phyloP scores from a whole-genome alignment of 1,284 basidiomycete genomes.

The Ustilago cynodontis region DNA sequence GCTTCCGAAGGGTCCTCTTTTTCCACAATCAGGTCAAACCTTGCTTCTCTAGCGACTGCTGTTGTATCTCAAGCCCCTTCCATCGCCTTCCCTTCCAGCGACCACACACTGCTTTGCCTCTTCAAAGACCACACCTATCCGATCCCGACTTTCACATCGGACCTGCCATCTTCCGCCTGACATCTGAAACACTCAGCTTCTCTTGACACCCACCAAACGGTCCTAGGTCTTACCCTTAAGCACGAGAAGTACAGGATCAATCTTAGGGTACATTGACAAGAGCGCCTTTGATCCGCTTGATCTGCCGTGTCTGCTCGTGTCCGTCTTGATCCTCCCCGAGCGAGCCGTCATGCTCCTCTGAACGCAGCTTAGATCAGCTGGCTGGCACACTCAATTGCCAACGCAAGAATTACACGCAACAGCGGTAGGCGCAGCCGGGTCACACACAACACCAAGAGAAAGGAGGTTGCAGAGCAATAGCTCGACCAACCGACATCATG shows the following conservation, averaged over 20 bases:
- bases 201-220: too few relatives aligned
- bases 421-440: too few relatives aligned
- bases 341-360: slow-evolving; percentile 1
- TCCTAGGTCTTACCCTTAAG: too few relatives aligned
- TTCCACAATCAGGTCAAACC: background rate
- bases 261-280: too few relatives aligned
- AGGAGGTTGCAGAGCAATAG: background rate
- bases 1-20: background rate
- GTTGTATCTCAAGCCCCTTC: background rate
- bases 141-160: background rate
- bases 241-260: too few relatives aligned
- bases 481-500: slow-evolving; percentile 16
- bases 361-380: background rate
- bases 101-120: background rate
- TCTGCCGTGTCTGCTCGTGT: too few relatives aligned
- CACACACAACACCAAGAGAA: too few relatives aligned
- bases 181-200: background rate
- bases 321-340: too few relatives aligned
- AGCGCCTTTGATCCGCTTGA: background rate
- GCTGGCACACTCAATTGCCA: background rate
- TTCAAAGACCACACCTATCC: too few relatives aligned
- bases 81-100: background rate
- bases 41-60: too few relatives aligned
- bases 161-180: background rate
- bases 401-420: too few relatives aligned